These are phyloP conservation scores for Monosporascus ibericus DNA, from an alignment of 2,329 filamentous ascomycete species.

Conservation along the genomic window DNA sequence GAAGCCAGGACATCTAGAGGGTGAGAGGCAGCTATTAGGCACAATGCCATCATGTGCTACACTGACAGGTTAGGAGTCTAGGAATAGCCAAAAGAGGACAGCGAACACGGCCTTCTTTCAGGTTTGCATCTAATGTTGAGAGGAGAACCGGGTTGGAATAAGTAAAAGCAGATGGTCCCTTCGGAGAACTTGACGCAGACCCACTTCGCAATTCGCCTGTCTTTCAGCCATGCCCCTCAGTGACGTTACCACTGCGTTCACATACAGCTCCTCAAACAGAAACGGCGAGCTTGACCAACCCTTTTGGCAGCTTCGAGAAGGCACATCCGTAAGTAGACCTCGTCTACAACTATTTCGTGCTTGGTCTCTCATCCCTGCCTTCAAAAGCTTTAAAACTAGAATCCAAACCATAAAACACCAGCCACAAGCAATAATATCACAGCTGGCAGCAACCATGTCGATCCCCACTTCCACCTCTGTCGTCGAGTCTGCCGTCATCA, in stretches of 20 bases:
- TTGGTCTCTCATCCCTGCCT: neutral
- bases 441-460: constrained; percentile 25
- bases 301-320: neutral
- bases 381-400: too few relatives aligned
- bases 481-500: constrained; percentile 61
- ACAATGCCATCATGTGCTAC: too few relatives aligned
- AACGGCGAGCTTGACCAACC: constrained; percentile 5
- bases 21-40: too few relatives aligned
- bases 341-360: neutral
- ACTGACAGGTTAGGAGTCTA: too few relatives aligned
- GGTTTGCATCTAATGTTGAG: too few relatives aligned
- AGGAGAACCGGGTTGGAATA: too few relatives aligned
- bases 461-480: constrained; percentile 64
- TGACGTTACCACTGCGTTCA: constrained; percentile 19
- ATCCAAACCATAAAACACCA: too few relatives aligned
- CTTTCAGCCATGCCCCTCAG: constrained; percentile 9
- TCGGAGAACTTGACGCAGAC: neutral
- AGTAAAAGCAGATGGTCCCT: too few relatives aligned
- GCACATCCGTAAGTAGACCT: neutral
- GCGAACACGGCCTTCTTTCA: too few relatives aligned
- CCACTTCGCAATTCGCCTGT: neutral
- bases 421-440: constrained; percentile 6
- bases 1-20: too few relatives aligned
- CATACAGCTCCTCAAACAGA: constrained; percentile 14
- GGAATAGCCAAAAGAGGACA: too few relatives aligned